These are phyloP conservation scores for Fusarium poae DNA, from an alignment of 2,329 filamentous ascomycete species.

Conservation along the genomic window DNA sequence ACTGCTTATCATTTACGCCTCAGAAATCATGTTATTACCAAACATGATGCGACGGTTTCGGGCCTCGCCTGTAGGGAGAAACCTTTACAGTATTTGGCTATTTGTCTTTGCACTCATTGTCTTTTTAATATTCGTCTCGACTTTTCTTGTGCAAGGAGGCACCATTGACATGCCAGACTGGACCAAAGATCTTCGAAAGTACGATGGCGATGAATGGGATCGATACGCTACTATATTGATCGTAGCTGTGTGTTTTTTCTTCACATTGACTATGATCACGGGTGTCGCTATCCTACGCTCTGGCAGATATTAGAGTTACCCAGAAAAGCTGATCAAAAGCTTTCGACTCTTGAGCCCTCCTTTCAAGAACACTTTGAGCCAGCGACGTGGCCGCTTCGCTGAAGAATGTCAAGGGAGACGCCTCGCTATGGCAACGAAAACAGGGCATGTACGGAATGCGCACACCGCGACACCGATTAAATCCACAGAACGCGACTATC, in stretches of 20 bases:
- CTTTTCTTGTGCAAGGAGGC: conserved; percentile 12
- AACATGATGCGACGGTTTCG: not conserved
- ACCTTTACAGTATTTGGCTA: conserved; percentile 10
- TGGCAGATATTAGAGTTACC: not conserved
- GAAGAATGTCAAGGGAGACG: not conserved
- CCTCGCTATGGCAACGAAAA: not conserved
- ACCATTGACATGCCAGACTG: conserved; percentile 24
- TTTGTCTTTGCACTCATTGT: conserved; percentile 15
- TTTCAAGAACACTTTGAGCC: not conserved
- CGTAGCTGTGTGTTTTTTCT: conserved; percentile 9
- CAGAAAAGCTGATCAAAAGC: not conserved
- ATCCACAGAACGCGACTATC: not conserved
- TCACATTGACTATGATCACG: conserved; percentile 9
- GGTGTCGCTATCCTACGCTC: conserved; percentile 10
- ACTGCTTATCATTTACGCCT: not conserved
- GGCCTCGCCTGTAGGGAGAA: not conserved
- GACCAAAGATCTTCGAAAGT: conserved; percentile 34
- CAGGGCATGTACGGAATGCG: not conserved
- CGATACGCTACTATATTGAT: conserved; percentile 20
- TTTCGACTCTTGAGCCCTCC: not conserved
- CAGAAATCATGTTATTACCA: not conserved
- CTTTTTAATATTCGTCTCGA: conserved; percentile 13
- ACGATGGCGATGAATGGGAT: conserved; percentile 15
- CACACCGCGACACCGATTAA: too few relatives aligned
- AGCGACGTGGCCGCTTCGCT: not conserved